Conservation (phyloP, 192 early-diverging fungal species). For the Gaertneriomyces sp. region DNA sequence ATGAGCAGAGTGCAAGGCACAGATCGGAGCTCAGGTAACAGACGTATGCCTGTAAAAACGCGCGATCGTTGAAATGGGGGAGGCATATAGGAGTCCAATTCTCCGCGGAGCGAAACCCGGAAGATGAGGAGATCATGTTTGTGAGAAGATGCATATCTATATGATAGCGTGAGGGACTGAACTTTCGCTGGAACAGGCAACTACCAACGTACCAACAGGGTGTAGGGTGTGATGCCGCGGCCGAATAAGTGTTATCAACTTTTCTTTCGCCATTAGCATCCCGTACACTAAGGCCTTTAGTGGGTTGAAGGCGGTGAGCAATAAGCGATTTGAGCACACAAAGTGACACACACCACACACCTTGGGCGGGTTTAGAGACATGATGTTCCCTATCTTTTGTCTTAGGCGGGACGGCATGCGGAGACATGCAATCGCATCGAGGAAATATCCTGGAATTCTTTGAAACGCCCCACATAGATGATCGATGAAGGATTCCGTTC, state of each 20-base stretch:
- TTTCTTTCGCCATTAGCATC: slow-evolving; percentile 70
- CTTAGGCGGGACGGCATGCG: slow-evolving; percentile 64
- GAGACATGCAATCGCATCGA: slow-evolving; percentile 75
- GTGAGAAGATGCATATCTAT: slow-evolving; percentile 76
- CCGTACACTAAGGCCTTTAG: slow-evolving; percentile 68
- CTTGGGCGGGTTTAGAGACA: slow-evolving; percentile 57
- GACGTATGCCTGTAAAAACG: slow-evolving; percentile 85
- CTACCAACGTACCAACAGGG: slow-evolving; percentile 51
- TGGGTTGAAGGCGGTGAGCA: too few species aligned
- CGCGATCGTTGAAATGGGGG: slow-evolving; percentile 79
- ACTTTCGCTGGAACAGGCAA: neutral
- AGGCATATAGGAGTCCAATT: slow-evolving; percentile 93
- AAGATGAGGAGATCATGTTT: slow-evolving; percentile 73
- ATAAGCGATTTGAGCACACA: neutral
- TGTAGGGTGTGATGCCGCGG: slow-evolving; percentile 77
- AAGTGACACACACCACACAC: slow-evolving; percentile 24
- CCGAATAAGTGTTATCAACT: slow-evolving; percentile 70
- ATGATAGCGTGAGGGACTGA: neutral
- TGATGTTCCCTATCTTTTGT: slow-evolving; percentile 61
- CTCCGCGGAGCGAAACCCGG: slow-evolving; percentile 74
- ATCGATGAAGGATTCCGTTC: slow-evolving; percentile 79
- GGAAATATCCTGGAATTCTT: slow-evolving; percentile 66
- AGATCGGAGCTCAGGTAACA: slow-evolving; percentile 69
- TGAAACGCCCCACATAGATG: slow-evolving; percentile 69
- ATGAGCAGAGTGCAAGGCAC: slow-evolving; percentile 70